Evolutionary conservation across 2,329 filamentous ascomycete species (phyloP).

Genomic region (Neonectria neomacrospora): DNA sequence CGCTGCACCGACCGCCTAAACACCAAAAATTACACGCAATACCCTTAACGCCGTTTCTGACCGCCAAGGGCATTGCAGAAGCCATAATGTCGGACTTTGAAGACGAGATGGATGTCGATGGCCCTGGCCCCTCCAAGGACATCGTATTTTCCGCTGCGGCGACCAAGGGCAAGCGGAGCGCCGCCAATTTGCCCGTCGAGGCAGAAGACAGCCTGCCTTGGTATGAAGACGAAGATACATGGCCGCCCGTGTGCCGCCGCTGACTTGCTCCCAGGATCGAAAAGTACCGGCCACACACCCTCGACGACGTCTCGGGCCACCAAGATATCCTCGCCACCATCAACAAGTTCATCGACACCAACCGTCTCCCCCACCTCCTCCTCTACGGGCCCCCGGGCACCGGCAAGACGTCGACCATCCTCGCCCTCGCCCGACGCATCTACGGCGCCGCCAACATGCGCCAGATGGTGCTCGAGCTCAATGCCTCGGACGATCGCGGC

Average conservation of each 20-base stretch:
- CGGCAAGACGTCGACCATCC: slow-evolving; percentile 95
- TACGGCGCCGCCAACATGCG: slow-evolving; percentile 93
- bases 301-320: slow-evolving; percentile 94
- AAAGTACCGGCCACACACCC: slow-evolving; percentile 90
- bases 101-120: slow-evolving; percentile 71
- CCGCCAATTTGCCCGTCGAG: slow-evolving; percentile 92
- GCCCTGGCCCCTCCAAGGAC: slow-evolving; percentile 58
- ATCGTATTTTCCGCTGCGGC: slow-evolving; percentile 78
- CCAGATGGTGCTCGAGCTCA: slow-evolving; percentile 98
- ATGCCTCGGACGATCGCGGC: slow-evolving; percentile 95
- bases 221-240: slow-evolving; percentile 57
- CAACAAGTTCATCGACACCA: slow-evolving; percentile 96
- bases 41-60: background rate
- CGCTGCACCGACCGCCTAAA: slow-evolving; percentile 15
- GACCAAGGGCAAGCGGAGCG: slow-evolving; percentile 89
- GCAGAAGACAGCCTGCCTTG: slow-evolving; percentile 95
- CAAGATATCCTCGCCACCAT: slow-evolving; percentile 97
- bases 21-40: background rate
- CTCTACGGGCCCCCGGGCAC: slow-evolving; percentile 97
- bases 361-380: slow-evolving; percentile 92
- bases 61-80: background rate
- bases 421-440: slow-evolving; percentile 91
- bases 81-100: slow-evolving; percentile 67
- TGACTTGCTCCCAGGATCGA: slow-evolving; percentile 75
- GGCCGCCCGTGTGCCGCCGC: background rate